These are phyloP conservation scores for Aspergillus ruber DNA, from an alignment of 2,329 filamentous ascomycete species.

Conservation along the genomic window DNA sequence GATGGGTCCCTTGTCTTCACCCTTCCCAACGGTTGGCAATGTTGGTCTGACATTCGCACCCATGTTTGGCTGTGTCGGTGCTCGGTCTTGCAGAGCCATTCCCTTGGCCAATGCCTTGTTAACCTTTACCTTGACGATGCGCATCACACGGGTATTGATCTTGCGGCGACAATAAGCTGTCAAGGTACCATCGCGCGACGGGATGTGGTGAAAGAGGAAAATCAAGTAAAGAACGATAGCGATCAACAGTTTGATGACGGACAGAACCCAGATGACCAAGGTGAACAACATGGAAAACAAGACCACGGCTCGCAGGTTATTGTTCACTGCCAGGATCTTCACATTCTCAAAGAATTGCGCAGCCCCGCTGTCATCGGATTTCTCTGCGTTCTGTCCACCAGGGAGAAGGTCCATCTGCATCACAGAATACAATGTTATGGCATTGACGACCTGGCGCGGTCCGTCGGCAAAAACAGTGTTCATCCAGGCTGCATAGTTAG, in stretches of 20 bases:
- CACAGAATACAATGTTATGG: constrained; percentile 77
- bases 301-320: constrained; percentile 74
- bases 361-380: constrained; percentile 52
- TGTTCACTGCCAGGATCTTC: constrained; percentile 61
- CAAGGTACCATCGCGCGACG: constrained; percentile 70
- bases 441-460: constrained; percentile 86
- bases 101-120: constrained; percentile 82
- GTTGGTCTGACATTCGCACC: constrained; percentile 44
- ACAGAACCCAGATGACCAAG: constrained; percentile 79
- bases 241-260: constrained; percentile 64
- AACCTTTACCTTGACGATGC: constrained; percentile 79
- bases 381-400: constrained; percentile 42
- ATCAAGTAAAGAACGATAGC: constrained; percentile 74
- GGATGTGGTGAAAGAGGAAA: constrained; percentile 91
- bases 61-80: constrained; percentile 36
- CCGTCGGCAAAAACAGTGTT: constrained; percentile 86
- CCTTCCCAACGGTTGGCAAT: constrained; percentile 54
- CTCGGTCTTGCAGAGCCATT: constrained; percentile 51
- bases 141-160: constrained; percentile 75
- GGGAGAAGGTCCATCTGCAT: constrained; percentile 69
- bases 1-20: constrained; percentile 33
- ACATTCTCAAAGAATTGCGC: constrained; percentile 80
- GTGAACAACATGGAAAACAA: constrained; percentile 91
- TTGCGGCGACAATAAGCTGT: constrained; percentile 85
- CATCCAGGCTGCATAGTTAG: constrained; percentile 62